Conservation (phyloP, 2,329 filamentous ascomycete genomes). For the Aspergillus persii region DNA sequence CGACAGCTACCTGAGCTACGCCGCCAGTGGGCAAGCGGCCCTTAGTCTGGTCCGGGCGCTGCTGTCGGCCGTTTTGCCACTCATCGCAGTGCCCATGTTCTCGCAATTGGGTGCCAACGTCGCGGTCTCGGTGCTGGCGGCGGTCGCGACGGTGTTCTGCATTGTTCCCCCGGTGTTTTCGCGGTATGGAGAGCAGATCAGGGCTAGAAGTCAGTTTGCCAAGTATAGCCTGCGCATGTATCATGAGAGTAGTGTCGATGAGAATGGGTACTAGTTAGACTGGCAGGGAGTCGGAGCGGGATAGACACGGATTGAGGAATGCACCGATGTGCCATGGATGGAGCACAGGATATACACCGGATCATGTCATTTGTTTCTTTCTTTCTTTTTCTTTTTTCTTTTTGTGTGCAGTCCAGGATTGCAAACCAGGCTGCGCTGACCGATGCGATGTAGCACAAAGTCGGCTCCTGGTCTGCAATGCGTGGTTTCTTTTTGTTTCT, state of each 20-base stretch:
- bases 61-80: slow-evolving; percentile 38
- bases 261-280: slow-evolving; percentile 19
- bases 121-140: slow-evolving; percentile 38
- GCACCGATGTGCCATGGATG: neutral
- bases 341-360: neutral
- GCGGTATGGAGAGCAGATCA: slow-evolving; percentile 32
- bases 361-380: neutral
- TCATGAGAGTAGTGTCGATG: slow-evolving; percentile 25
- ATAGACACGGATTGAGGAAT: neutral
- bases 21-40: slow-evolving; percentile 44
- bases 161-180: slow-evolving; percentile 32
- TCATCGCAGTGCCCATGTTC: slow-evolving; percentile 43
- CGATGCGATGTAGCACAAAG: too few species aligned
- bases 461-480: too few species aligned
- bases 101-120: slow-evolving; percentile 35
- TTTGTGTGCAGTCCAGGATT: neutral
- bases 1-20: slow-evolving; percentile 45
- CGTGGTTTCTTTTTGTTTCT: neutral
- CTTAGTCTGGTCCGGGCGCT: slow-evolving; percentile 39
- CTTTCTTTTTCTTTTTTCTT: neutral
- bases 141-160: slow-evolving; percentile 41
- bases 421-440: neutral
- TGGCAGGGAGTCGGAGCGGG: neutral
- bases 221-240: slow-evolving; percentile 29
- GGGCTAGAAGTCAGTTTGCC: slow-evolving; percentile 36